These are phyloP conservation scores for Dipteronia sinensis DNA, from an alignment of 345 rosid genomes.

Conservation along the genomic window DNA sequence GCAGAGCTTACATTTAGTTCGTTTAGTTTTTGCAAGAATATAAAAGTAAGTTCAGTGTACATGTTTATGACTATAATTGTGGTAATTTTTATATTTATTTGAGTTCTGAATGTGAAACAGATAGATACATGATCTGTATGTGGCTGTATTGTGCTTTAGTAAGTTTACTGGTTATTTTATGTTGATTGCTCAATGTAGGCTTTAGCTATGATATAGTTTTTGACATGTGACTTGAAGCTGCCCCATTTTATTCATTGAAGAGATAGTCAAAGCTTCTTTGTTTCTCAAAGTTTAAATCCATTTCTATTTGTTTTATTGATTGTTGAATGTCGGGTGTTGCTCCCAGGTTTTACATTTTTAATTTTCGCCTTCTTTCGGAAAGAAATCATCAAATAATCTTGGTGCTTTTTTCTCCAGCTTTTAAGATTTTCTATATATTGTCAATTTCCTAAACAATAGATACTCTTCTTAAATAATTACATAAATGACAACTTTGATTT, in stretches of 20 bases:
- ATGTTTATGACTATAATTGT: not conserved
- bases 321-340: no score
- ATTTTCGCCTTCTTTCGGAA: not conserved
- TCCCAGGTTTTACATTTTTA: not conserved
- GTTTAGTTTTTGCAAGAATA: conserved; percentile 4
- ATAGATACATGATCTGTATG: not conserved
- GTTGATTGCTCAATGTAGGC: not conserved
- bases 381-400: not conserved
- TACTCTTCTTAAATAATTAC: not conserved
- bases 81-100: conserved; percentile 6
- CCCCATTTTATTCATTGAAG: not conserved
- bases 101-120: not conserved
- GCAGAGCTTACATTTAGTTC: not conserved
- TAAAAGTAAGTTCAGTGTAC: not conserved
- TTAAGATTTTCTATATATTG: not conserved
- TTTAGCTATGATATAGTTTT: not conserved
- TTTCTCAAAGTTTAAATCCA: not conserved
- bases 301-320: not conserved
- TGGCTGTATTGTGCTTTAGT: not conserved
- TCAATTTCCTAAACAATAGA: not conserved
- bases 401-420: not conserved
- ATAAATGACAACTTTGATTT: not conserved
- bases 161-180: not conserved
- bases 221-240: not conserved
- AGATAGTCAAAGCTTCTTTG: not conserved